These are phyloP conservation scores for Tuber borchii DNA, from an alignment of 495 filamentous ascomycete species.

Conservation along the genomic window DNA sequence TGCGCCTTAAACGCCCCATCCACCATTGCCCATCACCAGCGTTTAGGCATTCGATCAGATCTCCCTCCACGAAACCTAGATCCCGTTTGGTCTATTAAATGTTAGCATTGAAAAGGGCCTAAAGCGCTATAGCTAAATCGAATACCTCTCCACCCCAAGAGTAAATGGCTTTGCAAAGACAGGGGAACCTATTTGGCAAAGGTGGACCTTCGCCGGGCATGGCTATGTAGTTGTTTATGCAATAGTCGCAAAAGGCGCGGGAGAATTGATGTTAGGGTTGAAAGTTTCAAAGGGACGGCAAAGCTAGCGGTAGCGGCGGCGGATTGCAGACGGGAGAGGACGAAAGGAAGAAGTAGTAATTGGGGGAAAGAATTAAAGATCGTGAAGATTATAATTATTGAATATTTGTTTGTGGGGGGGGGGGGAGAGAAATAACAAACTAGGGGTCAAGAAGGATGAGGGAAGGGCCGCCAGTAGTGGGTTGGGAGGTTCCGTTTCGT, in stretches of 20 bases:
- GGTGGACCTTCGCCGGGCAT: conserved; percentile 60
- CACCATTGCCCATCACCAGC: conserved; percentile 97
- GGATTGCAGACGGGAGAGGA: conserved; percentile 13
- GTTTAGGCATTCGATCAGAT: conserved; percentile 95
- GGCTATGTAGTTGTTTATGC: conserved; percentile 7
- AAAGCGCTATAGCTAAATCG: conserved; percentile 17
- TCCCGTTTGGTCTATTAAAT: conserved; percentile 68
- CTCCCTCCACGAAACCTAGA: conserved; percentile 92
- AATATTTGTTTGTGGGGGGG: neutral
- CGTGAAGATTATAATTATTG: conserved; percentile 19
- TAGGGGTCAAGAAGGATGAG: neutral
- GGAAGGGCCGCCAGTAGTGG: conserved; percentile 6
- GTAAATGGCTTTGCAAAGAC: conserved; percentile 91
- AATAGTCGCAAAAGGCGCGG: conserved; percentile 12
- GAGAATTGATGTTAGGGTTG: conserved; percentile 5
- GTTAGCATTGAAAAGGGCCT: conserved; percentile 15
- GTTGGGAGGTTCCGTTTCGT: conserved; percentile 4
- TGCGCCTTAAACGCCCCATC: conserved; percentile 82
- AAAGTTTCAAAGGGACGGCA: conserved; percentile 16
- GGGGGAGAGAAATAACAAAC: conserved; percentile 1
- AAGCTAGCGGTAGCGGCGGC: neutral
- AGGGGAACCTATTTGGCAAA: conserved; percentile 81
- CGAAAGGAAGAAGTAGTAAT: neutral
- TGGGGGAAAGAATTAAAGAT: conserved; percentile 5
- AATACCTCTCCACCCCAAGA: conserved; percentile 89